Conservation (phyloP, 2,329 filamentous ascomycete species). For the Ascomycota sp. region DNA sequence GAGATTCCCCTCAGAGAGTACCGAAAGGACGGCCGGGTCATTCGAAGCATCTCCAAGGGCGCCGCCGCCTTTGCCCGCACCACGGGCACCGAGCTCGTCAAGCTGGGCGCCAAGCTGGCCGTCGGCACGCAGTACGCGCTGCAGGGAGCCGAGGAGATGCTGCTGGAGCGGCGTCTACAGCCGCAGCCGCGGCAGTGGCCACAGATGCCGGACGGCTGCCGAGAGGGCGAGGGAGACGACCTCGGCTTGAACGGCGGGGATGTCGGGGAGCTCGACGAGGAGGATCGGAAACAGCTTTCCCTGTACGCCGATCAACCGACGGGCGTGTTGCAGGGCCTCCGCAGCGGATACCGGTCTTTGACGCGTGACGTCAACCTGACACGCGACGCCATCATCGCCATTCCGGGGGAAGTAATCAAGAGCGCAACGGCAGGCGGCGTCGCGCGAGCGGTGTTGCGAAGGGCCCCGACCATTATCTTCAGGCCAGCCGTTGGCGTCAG, state of each 20-base stretch:
- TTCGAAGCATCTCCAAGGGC: slow-evolving; percentile 82
- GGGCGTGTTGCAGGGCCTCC: slow-evolving; percentile 67
- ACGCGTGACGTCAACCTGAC: slow-evolving; percentile 75
- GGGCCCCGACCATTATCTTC: slow-evolving; percentile 84
- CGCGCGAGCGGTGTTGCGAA: slow-evolving; percentile 54
- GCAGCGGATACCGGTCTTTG: slow-evolving; percentile 63
- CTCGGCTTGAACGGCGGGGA: slow-evolving; percentile 53
- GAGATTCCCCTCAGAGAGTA: slow-evolving; percentile 86
- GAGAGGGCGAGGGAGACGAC: slow-evolving; percentile 42
- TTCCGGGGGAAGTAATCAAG: slow-evolving; percentile 80
- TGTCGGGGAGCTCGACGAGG: slow-evolving; percentile 30
- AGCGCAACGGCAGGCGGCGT: slow-evolving; percentile 63
- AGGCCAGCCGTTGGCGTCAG: slow-evolving; percentile 78
- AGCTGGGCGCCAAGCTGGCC: slow-evolving; percentile 80
- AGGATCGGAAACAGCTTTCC: slow-evolving; percentile 61
- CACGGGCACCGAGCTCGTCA: slow-evolving; percentile 84
- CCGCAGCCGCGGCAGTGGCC: slow-evolving; percentile 12
- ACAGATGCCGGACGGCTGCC: slow-evolving; percentile 17
- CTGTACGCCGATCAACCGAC: slow-evolving; percentile 89
- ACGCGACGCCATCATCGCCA: slow-evolving; percentile 79
- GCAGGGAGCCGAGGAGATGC: slow-evolving; percentile 67
- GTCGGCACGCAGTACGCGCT: slow-evolving; percentile 89
- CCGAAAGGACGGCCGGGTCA: slow-evolving; percentile 76
- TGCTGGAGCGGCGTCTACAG: slow-evolving; percentile 27
- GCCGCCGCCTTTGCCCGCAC: slow-evolving; percentile 78